Evolutionary conservation across 306 rosid genomes (phyloP).

Genomic region (Casuarina equisetifolia): DNA sequence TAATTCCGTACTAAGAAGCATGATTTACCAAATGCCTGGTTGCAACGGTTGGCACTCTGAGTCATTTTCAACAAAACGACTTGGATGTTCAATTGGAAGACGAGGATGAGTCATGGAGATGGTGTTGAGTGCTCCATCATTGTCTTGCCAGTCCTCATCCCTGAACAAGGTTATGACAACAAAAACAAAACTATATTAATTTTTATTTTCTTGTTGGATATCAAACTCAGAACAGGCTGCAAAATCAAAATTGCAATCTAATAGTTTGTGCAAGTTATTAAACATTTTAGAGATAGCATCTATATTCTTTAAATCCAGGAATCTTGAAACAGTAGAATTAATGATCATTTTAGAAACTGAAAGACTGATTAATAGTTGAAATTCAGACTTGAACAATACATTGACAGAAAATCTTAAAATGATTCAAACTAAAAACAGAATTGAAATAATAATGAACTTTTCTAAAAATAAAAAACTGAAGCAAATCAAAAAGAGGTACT

Average conservation of each 20-base stretch:
- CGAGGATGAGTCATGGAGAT: constrained; percentile 94
- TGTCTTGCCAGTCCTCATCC: constrained; percentile 97
- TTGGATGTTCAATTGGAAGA: constrained; percentile 81
- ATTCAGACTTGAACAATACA: background rate
- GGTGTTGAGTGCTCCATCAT: constrained; percentile 96
- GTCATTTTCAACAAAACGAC: constrained; percentile 61
- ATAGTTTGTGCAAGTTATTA: background rate
- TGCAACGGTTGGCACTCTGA: constrained; percentile 77
- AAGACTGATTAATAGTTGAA: background rate
- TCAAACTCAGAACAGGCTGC: background rate
- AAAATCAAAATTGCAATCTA: background rate
- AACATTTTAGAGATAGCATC: background rate
- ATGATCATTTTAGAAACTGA: background rate
- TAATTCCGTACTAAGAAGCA: background rate
- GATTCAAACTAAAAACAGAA: background rate
- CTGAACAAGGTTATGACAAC: constrained; percentile 40
- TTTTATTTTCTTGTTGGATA: background rate
- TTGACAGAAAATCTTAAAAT: background rate
- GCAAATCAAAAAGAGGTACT: background rate
- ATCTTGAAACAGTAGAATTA: background rate
- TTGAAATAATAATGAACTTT: background rate
- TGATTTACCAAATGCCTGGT: constrained; percentile 75
- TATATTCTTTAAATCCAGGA: background rate
- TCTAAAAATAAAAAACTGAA: background rate
- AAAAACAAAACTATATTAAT: background rate